Conservation (phyloP, 1,284 basidiomycete genomes). For the Vanrija sp. region DNA sequence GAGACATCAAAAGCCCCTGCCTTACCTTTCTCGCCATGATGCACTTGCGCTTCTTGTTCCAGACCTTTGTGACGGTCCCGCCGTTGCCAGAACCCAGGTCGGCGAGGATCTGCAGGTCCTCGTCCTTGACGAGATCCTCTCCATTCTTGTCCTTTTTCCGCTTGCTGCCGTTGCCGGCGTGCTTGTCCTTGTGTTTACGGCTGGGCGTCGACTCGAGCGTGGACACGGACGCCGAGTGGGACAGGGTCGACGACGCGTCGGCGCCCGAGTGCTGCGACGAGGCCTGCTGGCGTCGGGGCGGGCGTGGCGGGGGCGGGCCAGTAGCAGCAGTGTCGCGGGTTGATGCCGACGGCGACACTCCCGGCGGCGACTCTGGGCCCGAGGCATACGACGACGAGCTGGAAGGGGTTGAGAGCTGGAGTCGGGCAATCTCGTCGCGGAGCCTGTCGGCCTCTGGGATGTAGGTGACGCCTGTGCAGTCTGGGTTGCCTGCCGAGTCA, state of each 20-base stretch:
- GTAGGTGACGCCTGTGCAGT: conserved; percentile 21
- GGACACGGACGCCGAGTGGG: conserved; percentile 1
- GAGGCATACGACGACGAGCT: conserved; percentile 26
- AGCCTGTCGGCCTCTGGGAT: conserved; percentile 52
- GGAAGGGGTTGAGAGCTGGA: conserved; percentile 62
- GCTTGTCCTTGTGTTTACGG: conserved; percentile 16
- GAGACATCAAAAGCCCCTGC: not conserved
- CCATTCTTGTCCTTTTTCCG: conserved; percentile 60
- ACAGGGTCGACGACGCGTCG: not conserved
- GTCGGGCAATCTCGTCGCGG: conserved; percentile 43
- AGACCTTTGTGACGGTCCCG: conserved; percentile 93
- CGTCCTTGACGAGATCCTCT: conserved; percentile 70
- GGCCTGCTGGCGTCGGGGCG: conserved; percentile 9
- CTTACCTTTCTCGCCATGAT: conserved; percentile 93
- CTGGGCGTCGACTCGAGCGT: not conserved
- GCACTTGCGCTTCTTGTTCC: conserved; percentile 80
- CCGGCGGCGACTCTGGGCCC: conserved; percentile 14
- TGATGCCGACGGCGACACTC: conserved; percentile 13
- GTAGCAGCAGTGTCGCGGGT: not conserved
- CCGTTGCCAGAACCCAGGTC: conserved; percentile 97
- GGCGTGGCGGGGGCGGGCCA: conserved; percentile 7
- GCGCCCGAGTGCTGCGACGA: not conserved
- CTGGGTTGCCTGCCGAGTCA: conserved; percentile 15
- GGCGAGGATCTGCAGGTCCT: conserved; percentile 74
- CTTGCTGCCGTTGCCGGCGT: conserved; percentile 23